Evolutionary conservation across 495 filamentous ascomycete species (phyloP), one percentile per base, ranked within the genome.

Genomic region (Staphylotrichum longicolle): DNA sequence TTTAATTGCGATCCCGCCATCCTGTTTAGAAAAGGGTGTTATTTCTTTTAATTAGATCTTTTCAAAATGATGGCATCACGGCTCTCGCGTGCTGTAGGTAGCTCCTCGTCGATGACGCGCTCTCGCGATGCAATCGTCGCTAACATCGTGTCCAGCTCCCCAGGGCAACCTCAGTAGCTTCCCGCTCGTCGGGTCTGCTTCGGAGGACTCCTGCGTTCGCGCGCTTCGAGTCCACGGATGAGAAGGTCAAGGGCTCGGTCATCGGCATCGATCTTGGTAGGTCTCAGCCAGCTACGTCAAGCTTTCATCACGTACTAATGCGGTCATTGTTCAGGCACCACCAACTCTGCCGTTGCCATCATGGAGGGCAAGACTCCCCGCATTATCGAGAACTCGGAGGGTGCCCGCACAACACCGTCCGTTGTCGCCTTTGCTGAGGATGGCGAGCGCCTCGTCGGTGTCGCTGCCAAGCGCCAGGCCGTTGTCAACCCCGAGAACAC

Each of bases 401-500:
- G 94, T 86, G 88, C 91, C 60, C 86, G 94, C 68, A 98, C 94
- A 74, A 98, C 94, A 41, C 94, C 94, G 44, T 98, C 94, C 15
- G 93, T 96, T 39, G 93, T 98, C 65, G 94, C 91, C 68, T 98
- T 98, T 78, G 89, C 94, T 48, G 87, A 96, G 80, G 92, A 96
- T 77, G 95, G 95, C 61, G 94, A 98, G 84, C 90, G 95, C 63
- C 80, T 98, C 60, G 94, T 98, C 66, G 94, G 94, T 89, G 91
- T 98, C 67, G 91, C 94, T 53, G 94, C 94, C 64, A 98, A 98
- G 86, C 93, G 94, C 72, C 94, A 98, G 78, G 94, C 94, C 53
- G 95, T 98, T 68, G 95, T 98, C 68, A 98, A 98, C 83, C 94
- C 94, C 4, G 94, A 98, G 77, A 98, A 98, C 80, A 98, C 94